Evolutionary conservation across 352 stramenopile genomes (phyloP), one percentile per base, ranked within the genome.

Genomic region (Phytophthora lateralis): DNA sequence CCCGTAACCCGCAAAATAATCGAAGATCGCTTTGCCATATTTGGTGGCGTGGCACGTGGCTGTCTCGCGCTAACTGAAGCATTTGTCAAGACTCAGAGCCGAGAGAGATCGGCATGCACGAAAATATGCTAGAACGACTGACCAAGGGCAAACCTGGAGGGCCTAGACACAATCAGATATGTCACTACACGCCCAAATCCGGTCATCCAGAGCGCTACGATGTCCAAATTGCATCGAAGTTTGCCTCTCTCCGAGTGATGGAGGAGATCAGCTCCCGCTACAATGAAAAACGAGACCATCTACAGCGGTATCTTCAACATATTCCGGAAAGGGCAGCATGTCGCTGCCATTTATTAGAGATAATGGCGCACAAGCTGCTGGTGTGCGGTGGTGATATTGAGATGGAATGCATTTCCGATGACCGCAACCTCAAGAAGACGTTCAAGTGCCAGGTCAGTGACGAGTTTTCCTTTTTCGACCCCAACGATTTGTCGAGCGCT

Each of bases 21-120:
- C 10, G 21, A 46, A 20, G 30, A 35, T 24, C 53, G 53, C 11
- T 52, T 60, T 18, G 17, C 15, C 5, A 26, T 46, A 0, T 60
- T 52, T 46, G 53, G 53, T 8, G 39, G 53, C 34, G 43, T 47
- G 41, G 52, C 52, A 9, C 41, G 41, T 27, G 41, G 35, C 12
- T 45, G 52, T 17, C 29, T 60, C 15, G 2, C 18, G 0, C 14
- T 4, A 11, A 35, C 26, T 2, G 17, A 42, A 5, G 8, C 1
- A 7, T 4, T 15, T 24, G 24, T 60, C 4, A 8, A 12, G 29
- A 11, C 29, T 12, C 29, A 11, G 7, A 11, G 1, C 29, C 29
- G 4, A 29, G 24, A 12, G n/a, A n/a, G n/a, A n/a, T n/a, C n/a
- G n/a, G n/a, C n/a, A n/a, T n/a, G n/a, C n/a, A n/a, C n/a, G n/a